phyloP scores from a whole-genome alignment of 2,329 filamentous ascomycete species.

The Hysterium pulicare region DNA sequence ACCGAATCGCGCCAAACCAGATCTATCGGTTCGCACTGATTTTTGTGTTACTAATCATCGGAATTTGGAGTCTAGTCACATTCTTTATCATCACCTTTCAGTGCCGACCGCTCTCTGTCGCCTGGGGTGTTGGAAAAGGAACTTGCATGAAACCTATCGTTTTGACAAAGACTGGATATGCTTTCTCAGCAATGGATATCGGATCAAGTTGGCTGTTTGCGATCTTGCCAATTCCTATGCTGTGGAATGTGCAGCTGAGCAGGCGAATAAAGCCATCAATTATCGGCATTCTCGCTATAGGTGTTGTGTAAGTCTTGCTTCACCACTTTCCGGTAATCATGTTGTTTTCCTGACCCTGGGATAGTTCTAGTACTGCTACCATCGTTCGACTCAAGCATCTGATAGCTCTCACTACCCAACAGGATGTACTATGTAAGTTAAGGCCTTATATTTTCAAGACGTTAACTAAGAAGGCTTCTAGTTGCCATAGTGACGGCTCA shows the following conservation, averaged over 20 bases:
- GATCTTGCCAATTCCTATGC: slow-evolving; percentile 4
- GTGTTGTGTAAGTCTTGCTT: slow-evolving; percentile 1
- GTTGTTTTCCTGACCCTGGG: not conserved
- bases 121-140: slow-evolving; percentile 8
- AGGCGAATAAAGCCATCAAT: slow-evolving; percentile 5
- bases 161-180: slow-evolving; percentile 5
- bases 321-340: not conserved
- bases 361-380: not conserved
- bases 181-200: slow-evolving; percentile 8
- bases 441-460: not conserved
- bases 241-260: slow-evolving; percentile 6
- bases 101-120: slow-evolving; percentile 5
- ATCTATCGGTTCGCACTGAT: slow-evolving; percentile 3
- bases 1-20: slow-evolving; percentile 6
- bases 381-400: not conserved
- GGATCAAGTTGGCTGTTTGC: slow-evolving; percentile 6
- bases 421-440: not conserved
- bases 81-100: slow-evolving; percentile 5
- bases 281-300: slow-evolving; percentile 3
- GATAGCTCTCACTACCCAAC: not conserved
- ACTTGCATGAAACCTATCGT: slow-evolving; percentile 7
- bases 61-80: slow-evolving; percentile 3
- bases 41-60: slow-evolving; percentile 3
- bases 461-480: not conserved
- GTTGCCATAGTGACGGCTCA: not conserved